A percentile compares a stretch with the other conserved stretches of the same genome.
Evolutionary conservation across 176 grass and related monocot genomes (phyloP).

Genomic region (Eleusine coracana): DNA sequence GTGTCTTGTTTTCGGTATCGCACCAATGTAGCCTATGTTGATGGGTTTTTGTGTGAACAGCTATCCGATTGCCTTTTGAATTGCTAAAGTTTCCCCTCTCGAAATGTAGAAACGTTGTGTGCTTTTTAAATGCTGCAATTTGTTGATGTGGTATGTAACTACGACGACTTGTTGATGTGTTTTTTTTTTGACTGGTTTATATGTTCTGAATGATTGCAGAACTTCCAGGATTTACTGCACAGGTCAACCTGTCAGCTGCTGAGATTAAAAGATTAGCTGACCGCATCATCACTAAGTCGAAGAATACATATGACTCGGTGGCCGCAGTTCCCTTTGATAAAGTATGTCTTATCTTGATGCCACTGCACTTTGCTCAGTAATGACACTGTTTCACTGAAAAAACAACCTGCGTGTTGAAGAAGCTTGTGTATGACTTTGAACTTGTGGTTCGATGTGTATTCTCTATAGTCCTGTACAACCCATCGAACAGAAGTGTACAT

Average conservation of each 20-base stretch:
- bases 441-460: neutral
- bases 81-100: neutral
- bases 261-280: constrained; percentile 75
- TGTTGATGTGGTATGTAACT: neutral
- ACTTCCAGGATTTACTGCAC: constrained; percentile 70
- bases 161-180: neutral
- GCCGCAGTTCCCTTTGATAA: constrained; percentile 80
- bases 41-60: neutral
- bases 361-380: constrained; percentile 24
- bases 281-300: constrained; percentile 74
- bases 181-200: neutral
- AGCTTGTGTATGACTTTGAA: neutral
- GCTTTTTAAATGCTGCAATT: neutral
- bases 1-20: neutral
- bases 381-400: constrained; percentile 21
- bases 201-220: constrained; percentile 45
- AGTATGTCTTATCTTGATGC: constrained; percentile 47
- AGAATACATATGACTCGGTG: constrained; percentile 78
- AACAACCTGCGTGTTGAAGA: neutral
- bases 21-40: constrained; percentile 24
- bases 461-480: neutral
- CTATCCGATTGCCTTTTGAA: neutral
- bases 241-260: constrained; percentile 64
- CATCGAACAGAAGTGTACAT: neutral
- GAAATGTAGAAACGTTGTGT: neutral